A percentile compares a stretch with the other conserved stretches of the same genome.
Conservation (phyloP, 2,329 filamentous ascomycete species). For the Cladosporium oxysporum region DNA sequence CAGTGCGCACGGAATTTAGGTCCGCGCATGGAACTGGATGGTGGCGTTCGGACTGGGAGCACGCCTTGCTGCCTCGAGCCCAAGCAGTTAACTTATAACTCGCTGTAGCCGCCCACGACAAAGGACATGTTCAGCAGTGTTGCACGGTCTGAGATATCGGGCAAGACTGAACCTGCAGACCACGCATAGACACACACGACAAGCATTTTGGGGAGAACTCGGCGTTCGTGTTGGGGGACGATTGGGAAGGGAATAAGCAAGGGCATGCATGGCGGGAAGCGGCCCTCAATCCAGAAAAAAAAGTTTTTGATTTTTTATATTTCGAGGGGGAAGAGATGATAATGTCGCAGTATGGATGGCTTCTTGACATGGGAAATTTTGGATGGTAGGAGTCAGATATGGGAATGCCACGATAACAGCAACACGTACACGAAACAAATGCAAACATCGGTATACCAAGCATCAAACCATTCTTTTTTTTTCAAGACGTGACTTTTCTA, state of each 20-base stretch:
- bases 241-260: not conserved
- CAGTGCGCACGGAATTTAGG: not conserved
- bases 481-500: not conserved
- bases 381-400: not conserved
- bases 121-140: not conserved
- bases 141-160: not conserved
- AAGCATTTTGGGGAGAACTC: not conserved
- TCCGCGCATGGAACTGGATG: not conserved
- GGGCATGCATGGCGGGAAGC: slow-evolving; percentile 1
- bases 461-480: not conserved
- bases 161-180: not conserved
- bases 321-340: slow-evolving; percentile 3
- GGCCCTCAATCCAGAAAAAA: slow-evolving; percentile 11
- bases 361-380: not conserved
- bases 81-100: not conserved
- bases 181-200: not conserved
- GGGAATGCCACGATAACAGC: not conserved
- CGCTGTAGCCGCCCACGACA: not conserved
- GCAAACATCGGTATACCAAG: not conserved
- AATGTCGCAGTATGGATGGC: not conserved
- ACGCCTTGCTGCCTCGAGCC: not conserved
- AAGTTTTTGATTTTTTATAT: not conserved
- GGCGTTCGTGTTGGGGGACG: not conserved
- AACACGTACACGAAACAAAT: not conserved
- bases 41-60: not conserved